Evolutionary conservation across 768 basidiomycete genomes (phyloP).

Genomic region (Trametes maxima): DNA sequence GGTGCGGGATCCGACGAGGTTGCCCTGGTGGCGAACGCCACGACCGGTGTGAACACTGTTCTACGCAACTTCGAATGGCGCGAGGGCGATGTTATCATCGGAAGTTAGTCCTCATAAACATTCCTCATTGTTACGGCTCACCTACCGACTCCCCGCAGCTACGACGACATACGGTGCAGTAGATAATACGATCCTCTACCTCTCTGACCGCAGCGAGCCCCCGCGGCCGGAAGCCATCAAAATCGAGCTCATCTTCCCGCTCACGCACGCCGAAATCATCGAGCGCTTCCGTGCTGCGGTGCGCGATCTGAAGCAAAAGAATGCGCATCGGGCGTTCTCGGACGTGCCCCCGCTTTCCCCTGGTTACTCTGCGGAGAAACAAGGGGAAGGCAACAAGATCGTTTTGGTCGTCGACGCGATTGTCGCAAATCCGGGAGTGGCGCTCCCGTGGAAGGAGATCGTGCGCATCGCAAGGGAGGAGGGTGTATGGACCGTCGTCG

Average conservation of each 20-base stretch:
- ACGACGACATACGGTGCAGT: conserved; percentile 58
- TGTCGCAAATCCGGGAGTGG: conserved; percentile 58
- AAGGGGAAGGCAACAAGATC: conserved; percentile 44
- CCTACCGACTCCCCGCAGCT: conserved; percentile 17
- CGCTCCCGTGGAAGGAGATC: conserved; percentile 73
- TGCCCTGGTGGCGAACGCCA: conserved; percentile 63
- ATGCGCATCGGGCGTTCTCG: conserved; percentile 16
- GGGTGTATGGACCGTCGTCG: conserved; percentile 67
- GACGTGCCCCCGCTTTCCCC: conserved; percentile 21
- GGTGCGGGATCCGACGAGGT: conserved; percentile 58
- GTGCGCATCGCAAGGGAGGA: conserved; percentile 65
- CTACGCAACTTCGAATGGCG: conserved; percentile 70
- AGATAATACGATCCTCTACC: conserved; percentile 49
- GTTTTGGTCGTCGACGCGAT: conserved; percentile 75
- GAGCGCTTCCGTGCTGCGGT: conserved; percentile 46
- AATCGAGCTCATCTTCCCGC: conserved; percentile 56
- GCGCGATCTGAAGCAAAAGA: conserved; percentile 30
- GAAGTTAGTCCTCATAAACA: conserved; percentile 21
- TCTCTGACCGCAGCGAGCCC: conserved; percentile 48
- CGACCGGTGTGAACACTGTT: conserved; percentile 66
- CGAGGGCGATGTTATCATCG: conserved; percentile 64
- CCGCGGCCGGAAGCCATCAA: conserved; percentile 54
- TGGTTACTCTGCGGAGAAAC: background rate
- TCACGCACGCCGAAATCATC: conserved; percentile 57
- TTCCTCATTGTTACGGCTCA: background rate